These are phyloP conservation scores for Paramarasmius palmivorus DNA, from an alignment of 1,284 basidiomycete species.

Conservation along the genomic window DNA sequence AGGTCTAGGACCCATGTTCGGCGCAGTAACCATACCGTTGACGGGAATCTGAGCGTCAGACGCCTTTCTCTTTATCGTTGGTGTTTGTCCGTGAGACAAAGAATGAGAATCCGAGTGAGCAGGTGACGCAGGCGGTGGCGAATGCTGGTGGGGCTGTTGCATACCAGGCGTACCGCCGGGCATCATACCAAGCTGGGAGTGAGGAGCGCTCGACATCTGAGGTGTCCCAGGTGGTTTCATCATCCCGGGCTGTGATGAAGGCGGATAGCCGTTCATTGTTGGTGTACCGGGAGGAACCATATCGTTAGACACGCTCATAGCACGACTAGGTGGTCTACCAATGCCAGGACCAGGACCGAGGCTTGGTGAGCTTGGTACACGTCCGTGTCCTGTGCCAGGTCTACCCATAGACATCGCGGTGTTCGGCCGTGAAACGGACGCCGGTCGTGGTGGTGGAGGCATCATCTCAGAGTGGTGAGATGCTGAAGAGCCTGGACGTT, in stretches of 20 bases:
- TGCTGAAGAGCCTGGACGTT: background rate
- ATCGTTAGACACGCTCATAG: no score
- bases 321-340: background rate
- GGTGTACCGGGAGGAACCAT: constrained; percentile 2
- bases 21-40: constrained; percentile 1
- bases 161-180: background rate
- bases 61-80: background rate
- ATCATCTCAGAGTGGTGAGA: constrained; percentile 2
- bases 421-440: background rate
- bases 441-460: constrained; percentile 1
- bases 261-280: background rate
- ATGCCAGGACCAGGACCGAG: background rate
- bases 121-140: background rate
- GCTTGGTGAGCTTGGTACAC: background rate
- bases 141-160: background rate
- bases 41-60: constrained; percentile 2
- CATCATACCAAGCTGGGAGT: background rate
- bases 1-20: background rate
- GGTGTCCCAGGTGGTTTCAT: background rate
- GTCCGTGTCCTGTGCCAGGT: background rate
- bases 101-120: constrained; percentile 1
- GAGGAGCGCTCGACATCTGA: background rate
- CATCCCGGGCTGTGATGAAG: background rate
- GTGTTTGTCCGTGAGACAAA: no score
- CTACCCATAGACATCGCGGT: background rate